Evolutionary conservation across 176 grass and related monocot genomes (phyloP).

Genomic region (Eragrostis curvula): DNA sequence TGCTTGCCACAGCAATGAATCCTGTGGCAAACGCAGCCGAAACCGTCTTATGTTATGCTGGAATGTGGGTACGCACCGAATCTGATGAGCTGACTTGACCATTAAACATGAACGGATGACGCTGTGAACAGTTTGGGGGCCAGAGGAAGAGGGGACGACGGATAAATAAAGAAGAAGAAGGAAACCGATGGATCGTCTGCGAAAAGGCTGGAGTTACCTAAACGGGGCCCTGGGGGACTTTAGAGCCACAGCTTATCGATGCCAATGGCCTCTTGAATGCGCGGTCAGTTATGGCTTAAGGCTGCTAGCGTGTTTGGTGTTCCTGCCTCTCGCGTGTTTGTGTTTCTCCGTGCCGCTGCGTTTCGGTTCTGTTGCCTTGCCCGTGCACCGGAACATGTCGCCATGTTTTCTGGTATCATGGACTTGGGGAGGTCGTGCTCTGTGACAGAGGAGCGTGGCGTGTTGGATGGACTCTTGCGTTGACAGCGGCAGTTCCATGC

Average conservation of each 20-base stretch:
- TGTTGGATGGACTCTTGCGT: too few species aligned
- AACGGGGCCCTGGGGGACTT: constrained; percentile 37
- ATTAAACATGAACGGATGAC: background rate
- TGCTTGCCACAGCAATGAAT: background rate
- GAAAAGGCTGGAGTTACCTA: constrained; percentile 51
- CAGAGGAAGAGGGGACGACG: background rate
- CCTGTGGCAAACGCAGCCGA: too few species aligned
- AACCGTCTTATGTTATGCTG: background rate
- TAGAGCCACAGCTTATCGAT: constrained; percentile 32
- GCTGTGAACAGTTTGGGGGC: constrained; percentile 18
- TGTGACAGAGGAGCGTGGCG: too few species aligned
- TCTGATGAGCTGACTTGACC: constrained; percentile 12
- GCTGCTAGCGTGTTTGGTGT: background rate
- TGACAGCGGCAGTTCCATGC: too few species aligned
- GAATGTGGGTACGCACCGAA: background rate
- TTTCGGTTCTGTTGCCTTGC: background rate
- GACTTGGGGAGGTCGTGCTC: too few species aligned
- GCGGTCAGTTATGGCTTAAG: constrained; percentile 33
- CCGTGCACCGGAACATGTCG: background rate
- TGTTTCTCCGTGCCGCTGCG: background rate
- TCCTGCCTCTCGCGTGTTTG: background rate
- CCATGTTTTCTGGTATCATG: background rate
- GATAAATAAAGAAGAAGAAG: background rate
- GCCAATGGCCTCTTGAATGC: constrained; percentile 25
- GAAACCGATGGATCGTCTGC: background rate